A percentile compares a stretch with the other conserved stretches of the same genome.
Conservation (phyloP, 192 early-diverging fungal species). For the Geranomyces variabilis region DNA sequence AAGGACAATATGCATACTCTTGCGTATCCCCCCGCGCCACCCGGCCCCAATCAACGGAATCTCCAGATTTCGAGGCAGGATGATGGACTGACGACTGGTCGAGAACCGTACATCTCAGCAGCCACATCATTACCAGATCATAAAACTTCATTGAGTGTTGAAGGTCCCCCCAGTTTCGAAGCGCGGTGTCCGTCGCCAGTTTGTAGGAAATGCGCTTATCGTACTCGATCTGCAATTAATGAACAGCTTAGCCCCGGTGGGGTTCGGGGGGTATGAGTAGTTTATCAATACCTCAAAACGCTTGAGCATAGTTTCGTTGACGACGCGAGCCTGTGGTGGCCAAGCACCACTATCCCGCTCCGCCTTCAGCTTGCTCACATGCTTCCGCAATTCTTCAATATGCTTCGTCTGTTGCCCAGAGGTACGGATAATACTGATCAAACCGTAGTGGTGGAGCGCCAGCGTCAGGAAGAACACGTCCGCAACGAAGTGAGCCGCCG, state of each 20-base stretch:
- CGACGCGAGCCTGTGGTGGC: conserved; percentile 34
- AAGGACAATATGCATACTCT: background rate
- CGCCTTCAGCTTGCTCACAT: conserved; percentile 64
- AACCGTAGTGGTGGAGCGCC: conserved; percentile 77
- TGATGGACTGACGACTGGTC: conserved; percentile 25
- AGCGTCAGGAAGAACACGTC: conserved; percentile 87
- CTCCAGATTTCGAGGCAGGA: conserved; percentile 10
- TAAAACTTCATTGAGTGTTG: conserved; percentile 75
- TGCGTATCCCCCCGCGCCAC: conserved; percentile 43
- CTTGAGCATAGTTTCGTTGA: conserved; percentile 54
- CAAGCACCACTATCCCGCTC: conserved; percentile 54
- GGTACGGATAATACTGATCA: conserved; percentile 69
- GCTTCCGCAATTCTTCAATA: conserved; percentile 68
- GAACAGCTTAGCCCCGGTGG: conserved; percentile 61
- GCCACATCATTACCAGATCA: conserved; percentile 86
- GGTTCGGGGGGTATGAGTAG: too few relatives aligned
- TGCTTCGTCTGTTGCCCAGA: conserved; percentile 72
- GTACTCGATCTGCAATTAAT: too few relatives aligned
- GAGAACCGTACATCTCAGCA: conserved; percentile 68
- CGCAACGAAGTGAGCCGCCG: conserved; percentile 78
- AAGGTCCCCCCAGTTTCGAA: conserved; percentile 76
- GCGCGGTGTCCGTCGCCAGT: conserved; percentile 73
- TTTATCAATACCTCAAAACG: conserved; percentile 50
- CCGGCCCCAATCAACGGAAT: conserved; percentile 33
- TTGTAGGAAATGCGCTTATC: conserved; percentile 69